Evolutionary conservation across 257 asterid genomes (phyloP).

Genomic region (Paulownia fortunei): DNA sequence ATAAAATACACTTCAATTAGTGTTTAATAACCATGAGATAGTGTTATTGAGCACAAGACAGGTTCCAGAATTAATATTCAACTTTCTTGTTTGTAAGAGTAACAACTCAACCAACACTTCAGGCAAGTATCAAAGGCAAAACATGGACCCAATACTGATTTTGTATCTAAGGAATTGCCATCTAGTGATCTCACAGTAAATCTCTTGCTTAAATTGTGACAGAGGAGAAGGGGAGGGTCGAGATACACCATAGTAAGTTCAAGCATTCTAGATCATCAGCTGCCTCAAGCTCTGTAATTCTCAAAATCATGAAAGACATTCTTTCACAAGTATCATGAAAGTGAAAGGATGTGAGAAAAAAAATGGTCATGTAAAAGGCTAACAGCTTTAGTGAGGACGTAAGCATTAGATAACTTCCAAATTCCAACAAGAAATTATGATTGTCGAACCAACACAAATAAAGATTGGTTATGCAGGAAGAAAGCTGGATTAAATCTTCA

Average conservation of each 20-base stretch:
- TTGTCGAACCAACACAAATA: slow-evolving; percentile 6
- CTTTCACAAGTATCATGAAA: not conserved
- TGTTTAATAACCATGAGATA: too few relatives aligned
- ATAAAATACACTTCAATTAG: not conserved
- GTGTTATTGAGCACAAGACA: not conserved
- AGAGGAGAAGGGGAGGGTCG: not conserved
- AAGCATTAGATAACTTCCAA: slow-evolving; percentile 14
- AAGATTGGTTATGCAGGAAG: not conserved
- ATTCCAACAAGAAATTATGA: slow-evolving; percentile 25
- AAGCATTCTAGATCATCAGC: not conserved
- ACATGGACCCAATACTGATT: not conserved
- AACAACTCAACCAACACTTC: too few relatives aligned
- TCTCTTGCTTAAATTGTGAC: not conserved
- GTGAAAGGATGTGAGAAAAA: not conserved
- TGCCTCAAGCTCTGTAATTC: not conserved
- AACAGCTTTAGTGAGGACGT: not conserved
- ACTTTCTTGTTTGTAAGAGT: not conserved
- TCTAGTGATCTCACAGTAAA: not conserved
- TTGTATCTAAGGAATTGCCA: not conserved
- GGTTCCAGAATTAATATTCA: not conserved
- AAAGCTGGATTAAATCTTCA: not conserved
- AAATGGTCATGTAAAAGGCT: not conserved
- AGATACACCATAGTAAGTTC: not conserved
- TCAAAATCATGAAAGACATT: not conserved
- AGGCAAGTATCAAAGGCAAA: not conserved